A percentile compares a stretch with the other conserved stretches of the same genome.
Evolutionary conservation across 2,329 filamentous ascomycete species (phyloP).

Genomic region (Fusarium illudens): DNA sequence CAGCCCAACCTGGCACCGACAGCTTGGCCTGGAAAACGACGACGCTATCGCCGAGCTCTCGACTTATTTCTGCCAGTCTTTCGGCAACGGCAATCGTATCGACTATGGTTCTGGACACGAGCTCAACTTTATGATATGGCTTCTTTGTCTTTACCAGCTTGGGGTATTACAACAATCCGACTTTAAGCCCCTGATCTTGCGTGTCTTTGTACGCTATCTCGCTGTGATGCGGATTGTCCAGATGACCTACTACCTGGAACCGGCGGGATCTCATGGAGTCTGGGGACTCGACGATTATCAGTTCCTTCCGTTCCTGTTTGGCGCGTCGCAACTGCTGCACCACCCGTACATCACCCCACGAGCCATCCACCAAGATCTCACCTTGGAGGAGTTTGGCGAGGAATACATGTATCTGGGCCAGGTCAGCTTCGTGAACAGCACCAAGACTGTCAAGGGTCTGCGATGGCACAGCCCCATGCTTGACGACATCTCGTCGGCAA

Average conservation of each 20-base stretch:
- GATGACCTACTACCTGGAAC: conserved; percentile 94
- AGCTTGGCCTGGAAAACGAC: conserved; percentile 61
- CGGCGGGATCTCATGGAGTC: conserved; percentile 94
- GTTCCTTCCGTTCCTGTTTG: conserved; percentile 94
- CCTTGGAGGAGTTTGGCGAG: conserved; percentile 83
- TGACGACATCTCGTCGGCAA: conserved; percentile 92
- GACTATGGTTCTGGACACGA: conserved; percentile 98
- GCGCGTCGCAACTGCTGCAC: conserved; percentile 85
- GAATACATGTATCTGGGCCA: conserved; percentile 94
- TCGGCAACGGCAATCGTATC: conserved; percentile 86
- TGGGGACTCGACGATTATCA: conserved; percentile 99
- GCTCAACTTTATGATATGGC: conserved; percentile 95
- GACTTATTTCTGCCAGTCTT: conserved; percentile 82
- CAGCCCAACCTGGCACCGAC: conserved; percentile 68
- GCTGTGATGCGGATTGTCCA: conserved; percentile 87
- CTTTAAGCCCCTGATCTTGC: conserved; percentile 78
- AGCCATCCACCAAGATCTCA: conserved; percentile 86
- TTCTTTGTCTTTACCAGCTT: conserved; percentile 90
- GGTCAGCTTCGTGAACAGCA: conserved; percentile 92
- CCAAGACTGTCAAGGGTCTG: conserved; percentile 93
- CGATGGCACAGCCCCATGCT: conserved; percentile 99
- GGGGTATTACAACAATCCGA: conserved; percentile 68
- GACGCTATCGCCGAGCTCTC: conserved; percentile 74
- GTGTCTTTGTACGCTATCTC: conserved; percentile 85
- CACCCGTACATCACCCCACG: conserved; percentile 83